Evolutionary conservation across 306 rosid species (phyloP).

Genomic region (Medicago truncatula): MtrunA17r5.0-ANR NC_053044.1:55969501-55970000

Average conservation of each 20-base stretch:
- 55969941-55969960: slow-evolving; percentile 69
- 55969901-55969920: slow-evolving; percentile 88
- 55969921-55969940: slow-evolving; percentile 86
- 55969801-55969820: slow-evolving; percentile 94
- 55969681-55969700: slow-evolving; percentile 74
- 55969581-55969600: slow-evolving; percentile 97
- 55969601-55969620: slow-evolving; percentile 94
- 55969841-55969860: slow-evolving; percentile 88
- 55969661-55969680: slow-evolving; percentile 96
- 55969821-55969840: slow-evolving; percentile 86
- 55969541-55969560: slow-evolving; percentile 43
- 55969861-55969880: slow-evolving; percentile 84
- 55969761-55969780: slow-evolving; percentile 91
- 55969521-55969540: slow-evolving; percentile 38
- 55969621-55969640: slow-evolving; percentile 90
- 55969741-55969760: slow-evolving; percentile 93
- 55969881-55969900: slow-evolving; percentile 90
- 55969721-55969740: slow-evolving; percentile 96
- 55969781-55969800: slow-evolving; percentile 96
- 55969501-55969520: slow-evolving; percentile 25
- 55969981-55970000: slow-evolving; percentile 68
- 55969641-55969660: slow-evolving; percentile 95
- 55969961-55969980: slow-evolving; percentile 66
- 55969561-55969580: slow-evolving; percentile 93
- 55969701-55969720: slow-evolving; percentile 98